These are phyloP conservation scores for Auriscalpium vulgare DNA, from an alignment of 768 basidiomycete species.

Conservation along the genomic window DNA sequence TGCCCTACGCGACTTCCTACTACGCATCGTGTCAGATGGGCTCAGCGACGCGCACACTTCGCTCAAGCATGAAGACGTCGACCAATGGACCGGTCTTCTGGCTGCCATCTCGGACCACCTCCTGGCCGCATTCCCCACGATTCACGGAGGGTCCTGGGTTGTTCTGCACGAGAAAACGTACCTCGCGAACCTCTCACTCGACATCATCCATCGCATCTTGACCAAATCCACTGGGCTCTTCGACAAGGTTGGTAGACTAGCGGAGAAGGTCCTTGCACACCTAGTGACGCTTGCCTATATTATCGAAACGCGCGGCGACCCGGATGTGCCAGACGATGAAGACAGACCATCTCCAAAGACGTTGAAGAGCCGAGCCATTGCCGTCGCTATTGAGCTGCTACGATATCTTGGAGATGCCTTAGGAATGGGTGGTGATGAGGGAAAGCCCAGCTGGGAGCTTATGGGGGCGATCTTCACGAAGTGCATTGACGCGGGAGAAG, in stretches of 20 bases:
- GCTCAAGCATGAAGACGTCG: constrained; percentile 23
- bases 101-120: constrained; percentile 39
- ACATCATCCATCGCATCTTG: constrained; percentile 40
- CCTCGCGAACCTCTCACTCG: constrained; percentile 45
- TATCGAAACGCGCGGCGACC: constrained; percentile 53
- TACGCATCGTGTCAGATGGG: constrained; percentile 10
- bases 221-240: constrained; percentile 48
- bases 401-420: constrained; percentile 37
- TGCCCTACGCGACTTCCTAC: constrained; percentile 13
- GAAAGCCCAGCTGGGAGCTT: constrained; percentile 33
- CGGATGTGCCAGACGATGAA: constrained; percentile 30
- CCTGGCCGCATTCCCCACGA: constrained; percentile 46
- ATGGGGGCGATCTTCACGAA: constrained; percentile 28
- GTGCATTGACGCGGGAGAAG: constrained; percentile 32
- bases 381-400: constrained; percentile 37
- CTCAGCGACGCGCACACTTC: constrained; percentile 2
- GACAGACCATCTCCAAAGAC: constrained; percentile 37
- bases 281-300: constrained; percentile 46
- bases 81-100: constrained; percentile 43
- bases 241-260: constrained; percentile 33
- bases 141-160: constrained; percentile 42
- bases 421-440: constrained; percentile 21
- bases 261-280: constrained; percentile 41
- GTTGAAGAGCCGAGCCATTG: constrained; percentile 40
- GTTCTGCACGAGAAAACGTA: constrained; percentile 50